A percentile compares a stretch with the other conserved stretches of the same genome.
Evolutionary conservation across 202 grass and related monocot species (phyloP).

Genomic region (Carex sylvatica): DNA sequence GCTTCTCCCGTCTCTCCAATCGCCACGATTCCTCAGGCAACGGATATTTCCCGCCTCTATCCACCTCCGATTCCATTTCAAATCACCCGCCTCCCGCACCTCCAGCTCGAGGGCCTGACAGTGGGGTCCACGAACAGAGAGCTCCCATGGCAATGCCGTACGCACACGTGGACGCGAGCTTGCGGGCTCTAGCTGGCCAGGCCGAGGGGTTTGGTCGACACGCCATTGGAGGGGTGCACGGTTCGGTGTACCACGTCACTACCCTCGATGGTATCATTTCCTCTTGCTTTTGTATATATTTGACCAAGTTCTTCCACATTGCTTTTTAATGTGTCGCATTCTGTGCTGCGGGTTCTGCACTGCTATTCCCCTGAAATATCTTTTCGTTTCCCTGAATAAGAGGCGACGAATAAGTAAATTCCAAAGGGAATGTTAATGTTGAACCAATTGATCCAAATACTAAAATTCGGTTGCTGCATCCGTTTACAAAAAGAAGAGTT

Average conservation of each 20-base stretch:
- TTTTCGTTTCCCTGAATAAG: not conserved
- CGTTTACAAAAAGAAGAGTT: not conserved
- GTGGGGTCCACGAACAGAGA: not conserved
- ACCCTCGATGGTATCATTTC: constrained; percentile 38
- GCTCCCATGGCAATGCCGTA: constrained; percentile 36
- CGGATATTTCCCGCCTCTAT: constrained; percentile 10
- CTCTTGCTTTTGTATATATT: not conserved
- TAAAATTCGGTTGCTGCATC: not conserved
- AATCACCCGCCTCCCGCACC: constrained; percentile 1
- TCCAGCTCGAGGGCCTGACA: not conserved
- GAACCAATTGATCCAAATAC: not conserved
- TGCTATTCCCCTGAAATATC: not conserved
- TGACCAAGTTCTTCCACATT: not conserved
- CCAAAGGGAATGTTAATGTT: not conserved
- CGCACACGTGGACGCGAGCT: constrained; percentile 36
- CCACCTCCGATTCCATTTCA: not conserved
- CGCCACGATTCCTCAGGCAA: constrained; percentile 13
- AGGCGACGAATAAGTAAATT: not conserved
- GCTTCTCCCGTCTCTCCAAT: constrained; percentile 59
- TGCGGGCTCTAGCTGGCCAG: constrained; percentile 50
- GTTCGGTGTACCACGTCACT: constrained; percentile 72
- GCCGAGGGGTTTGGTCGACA: constrained; percentile 72
- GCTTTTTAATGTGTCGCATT: not conserved
- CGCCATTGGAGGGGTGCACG: constrained; percentile 63
- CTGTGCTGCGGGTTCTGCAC: not conserved